Base-by-base conservation (phyloP, 768 basidiomycete species). In the Royoungia palumana region DNA sequence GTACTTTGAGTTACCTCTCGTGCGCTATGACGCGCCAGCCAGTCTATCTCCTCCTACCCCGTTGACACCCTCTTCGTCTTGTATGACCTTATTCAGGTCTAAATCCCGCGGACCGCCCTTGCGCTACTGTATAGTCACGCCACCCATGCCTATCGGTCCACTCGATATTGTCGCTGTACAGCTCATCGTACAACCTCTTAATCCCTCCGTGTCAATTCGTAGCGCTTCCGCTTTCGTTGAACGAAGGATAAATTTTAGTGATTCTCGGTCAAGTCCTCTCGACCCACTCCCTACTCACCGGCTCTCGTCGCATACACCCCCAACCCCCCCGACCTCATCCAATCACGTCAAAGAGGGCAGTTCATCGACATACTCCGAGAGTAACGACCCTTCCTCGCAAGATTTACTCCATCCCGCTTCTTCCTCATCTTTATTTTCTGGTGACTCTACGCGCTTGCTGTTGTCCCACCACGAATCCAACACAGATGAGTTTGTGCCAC, bases 141-240 rank as follows among this genome's bases (percentile, higher is more conserved):
- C 87, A 24, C 69, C 74, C 19, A 58, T 70, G 35, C 78, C 87
- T 7, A 74, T 89, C 43, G 88, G 86, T 19, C 89, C 89, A 21
- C 72, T 79, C 38, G 89, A 90, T 65, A 74, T 87, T 30, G 74
- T 90, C 24, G 78, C 86, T 46, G 75, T 87, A 48, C 76, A 80
- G 13, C 70, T 91, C 49, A 72, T 75, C 44, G 71, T 89, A 39
- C 74, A 77, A n/a, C 81, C 85, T 7, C 53, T 76, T 36, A 83
- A 87, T 54, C 66, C 74, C n/a, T 65, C 67, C 21, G 73, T 83
- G 32, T 70, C 75, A 34, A 73, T 89, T 49, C 83, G 82, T 38
- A 79, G 77, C 53, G 82, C 84, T 3, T 80, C 75, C 50, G 72
- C 87, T 41, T 72, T 80, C 43, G 71, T 91, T 46, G 87, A 89